Evolutionary conservation across 1,284 basidiomycete species (phyloP).

Genomic region (Ceratobasidium sp.): DNA sequence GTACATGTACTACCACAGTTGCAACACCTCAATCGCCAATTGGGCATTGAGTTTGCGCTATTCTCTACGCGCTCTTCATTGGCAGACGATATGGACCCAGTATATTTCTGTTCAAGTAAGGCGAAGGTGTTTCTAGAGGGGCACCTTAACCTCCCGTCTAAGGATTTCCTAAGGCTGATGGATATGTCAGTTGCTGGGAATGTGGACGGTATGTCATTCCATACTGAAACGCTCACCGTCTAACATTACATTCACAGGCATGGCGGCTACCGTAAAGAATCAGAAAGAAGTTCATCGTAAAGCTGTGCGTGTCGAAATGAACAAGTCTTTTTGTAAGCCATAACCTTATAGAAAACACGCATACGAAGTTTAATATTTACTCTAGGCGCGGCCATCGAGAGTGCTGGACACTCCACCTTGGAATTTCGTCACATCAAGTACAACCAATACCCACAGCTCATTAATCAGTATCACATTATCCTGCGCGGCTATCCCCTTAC

Average conservation of each 20-base stretch:
- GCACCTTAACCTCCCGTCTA: neutral
- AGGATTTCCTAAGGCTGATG: neutral
- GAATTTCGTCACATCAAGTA: constrained; percentile 8
- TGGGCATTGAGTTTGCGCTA: constrained; percentile 3
- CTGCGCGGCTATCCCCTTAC: constrained; percentile 4
- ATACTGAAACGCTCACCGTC: no score
- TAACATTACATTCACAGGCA: neutral
- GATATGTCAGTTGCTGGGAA: neutral
- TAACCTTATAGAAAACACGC: no score
- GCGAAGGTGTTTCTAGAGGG: neutral
- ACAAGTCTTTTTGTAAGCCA: constrained; percentile 3
- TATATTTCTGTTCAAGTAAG: neutral
- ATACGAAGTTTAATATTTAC: no score
- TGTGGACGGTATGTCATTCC: neutral
- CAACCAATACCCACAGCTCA: neutral
- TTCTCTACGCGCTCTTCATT: neutral
- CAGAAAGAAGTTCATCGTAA: neutral
- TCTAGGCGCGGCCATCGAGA: neutral
- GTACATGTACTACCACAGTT: neutral
- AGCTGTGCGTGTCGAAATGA: neutral
- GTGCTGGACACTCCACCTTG: neutral
- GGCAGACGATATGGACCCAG: neutral
- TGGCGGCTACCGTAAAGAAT: neutral
- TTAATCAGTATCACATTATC: neutral
- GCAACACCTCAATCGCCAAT: neutral